Base-by-base conservation (phyloP, 2,329 filamentous ascomycete genomes). In the Gnomoniopsis sp. region DNA sequence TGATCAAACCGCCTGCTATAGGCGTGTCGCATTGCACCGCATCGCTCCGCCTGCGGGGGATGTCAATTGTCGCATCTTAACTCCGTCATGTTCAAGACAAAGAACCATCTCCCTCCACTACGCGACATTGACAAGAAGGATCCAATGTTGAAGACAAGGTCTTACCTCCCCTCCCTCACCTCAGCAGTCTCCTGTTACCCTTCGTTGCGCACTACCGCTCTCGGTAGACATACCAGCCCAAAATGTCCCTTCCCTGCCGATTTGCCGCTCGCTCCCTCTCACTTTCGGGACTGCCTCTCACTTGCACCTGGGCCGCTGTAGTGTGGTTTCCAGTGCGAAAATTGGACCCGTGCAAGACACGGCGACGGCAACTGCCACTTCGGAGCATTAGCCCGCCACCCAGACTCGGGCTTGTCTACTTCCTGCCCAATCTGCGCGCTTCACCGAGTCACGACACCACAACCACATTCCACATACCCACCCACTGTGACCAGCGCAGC, bases 121-220 rank as follows among this genome's bases (percentile, higher is more conserved):
- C 67, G 67, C 58, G 67, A 69, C 54, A 61, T 62, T 49, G 66
- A 68, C 51, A 64, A 63, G 55, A 65, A 64, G 58, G 64, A 65
- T 53, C 55, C 57, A 41, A 65, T 62, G 55, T 59, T 66, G 52
- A 68, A 68, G 62, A 63, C 65, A 68, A 69, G 67, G 67, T 69
- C 62, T 57, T 62, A 51, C 56, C 55, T 41, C 46, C 48, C 41
- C 4, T 23, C 55, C 33, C 56, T 46, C 12, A 15, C 36, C 2
- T 54, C 15, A 12, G 33, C n/a, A n/a, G n/a, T n/a, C n/a, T n/a
- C n/a, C n/a, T n/a, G n/a, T 17, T 10, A n/a, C 17, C n/a, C 8
- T 15, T 26, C 17, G 19, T 19, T 44, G 41, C 41, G 8, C 41
- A 11, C 19, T 17, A n/a, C n/a, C n/a, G n/a, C n/a, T 21, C 17